These are phyloP conservation scores for Trifolium repens DNA, from an alignment of 306 rosid genomes.

Conservation along the genomic window DNA sequence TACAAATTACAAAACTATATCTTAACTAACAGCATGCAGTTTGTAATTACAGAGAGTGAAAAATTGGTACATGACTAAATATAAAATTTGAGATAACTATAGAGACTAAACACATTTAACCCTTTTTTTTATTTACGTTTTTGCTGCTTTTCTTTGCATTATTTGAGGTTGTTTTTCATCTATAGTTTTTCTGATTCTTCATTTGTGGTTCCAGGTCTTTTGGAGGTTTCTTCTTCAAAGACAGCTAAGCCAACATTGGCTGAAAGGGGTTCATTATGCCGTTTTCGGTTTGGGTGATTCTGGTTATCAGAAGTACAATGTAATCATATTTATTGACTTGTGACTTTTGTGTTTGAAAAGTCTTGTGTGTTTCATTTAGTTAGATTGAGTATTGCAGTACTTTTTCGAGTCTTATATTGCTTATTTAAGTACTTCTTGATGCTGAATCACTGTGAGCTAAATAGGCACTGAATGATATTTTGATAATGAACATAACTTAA, in stretches of 20 bases:
- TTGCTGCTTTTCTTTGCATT: constrained; percentile 7
- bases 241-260: constrained; percentile 71
- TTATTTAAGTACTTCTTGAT: constrained; percentile 1
- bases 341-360: constrained; percentile 3
- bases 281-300: constrained; percentile 97
- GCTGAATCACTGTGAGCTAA: constrained; percentile 11
- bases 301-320: constrained; percentile 87
- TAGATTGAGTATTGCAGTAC: constrained; percentile 12
- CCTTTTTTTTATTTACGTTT: neutral
- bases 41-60: neutral
- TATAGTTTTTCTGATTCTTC: constrained; percentile 31
- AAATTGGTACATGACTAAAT: neutral
- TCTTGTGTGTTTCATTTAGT: constrained; percentile 6
- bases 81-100: neutral
- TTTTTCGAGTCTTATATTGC: neutral
- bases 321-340: constrained; percentile 44
- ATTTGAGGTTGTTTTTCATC: constrained; percentile 3
- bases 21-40: neutral
- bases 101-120: neutral
- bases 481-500: constrained; percentile 5
- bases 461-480: neutral
- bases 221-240: constrained; percentile 88
- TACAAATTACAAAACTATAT: neutral
- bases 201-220: constrained; percentile 63
- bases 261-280: constrained; percentile 69